These are phyloP conservation scores for Diaporthe sp. DNA, from an alignment of 2,329 filamentous ascomycete species.

Conservation along the genomic window DNA sequence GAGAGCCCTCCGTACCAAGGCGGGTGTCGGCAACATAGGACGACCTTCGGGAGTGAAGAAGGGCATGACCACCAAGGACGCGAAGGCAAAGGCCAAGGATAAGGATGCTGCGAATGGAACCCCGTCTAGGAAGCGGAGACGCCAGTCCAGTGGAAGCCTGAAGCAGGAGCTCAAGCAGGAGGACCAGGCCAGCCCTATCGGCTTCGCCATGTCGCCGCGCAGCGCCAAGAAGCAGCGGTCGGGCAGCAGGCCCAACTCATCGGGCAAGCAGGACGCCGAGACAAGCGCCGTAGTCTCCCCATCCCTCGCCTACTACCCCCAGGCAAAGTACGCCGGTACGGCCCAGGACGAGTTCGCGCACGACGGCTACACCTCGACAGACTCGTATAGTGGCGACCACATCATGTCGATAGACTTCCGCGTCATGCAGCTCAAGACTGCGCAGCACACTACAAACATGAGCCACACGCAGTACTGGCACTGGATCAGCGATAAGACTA, in stretches of 20 bases:
- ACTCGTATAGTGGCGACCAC: slow-evolving; percentile 62
- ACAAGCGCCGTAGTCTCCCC: neutral
- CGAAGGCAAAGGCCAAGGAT: slow-evolving; percentile 49
- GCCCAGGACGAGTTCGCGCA: slow-evolving; percentile 56
- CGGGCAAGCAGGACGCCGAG: slow-evolving; percentile 4
- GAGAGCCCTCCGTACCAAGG: slow-evolving; percentile 62
- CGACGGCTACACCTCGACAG: slow-evolving; percentile 65
- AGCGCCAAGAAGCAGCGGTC: slow-evolving; percentile 33
- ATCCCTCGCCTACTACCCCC: neutral
- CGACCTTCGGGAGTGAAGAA: slow-evolving; percentile 64
- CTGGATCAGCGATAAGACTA: slow-evolving; percentile 56
- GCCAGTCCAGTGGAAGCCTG: slow-evolving; percentile 40
- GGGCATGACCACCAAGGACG: slow-evolving; percentile 42
- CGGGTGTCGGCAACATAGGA: slow-evolving; percentile 71
- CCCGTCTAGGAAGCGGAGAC: slow-evolving; percentile 38
- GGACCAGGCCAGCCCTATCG: slow-evolving; percentile 18
- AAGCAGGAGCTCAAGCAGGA: slow-evolving; percentile 46
- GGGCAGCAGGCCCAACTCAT: slow-evolving; percentile 13
- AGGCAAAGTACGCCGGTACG: neutral
- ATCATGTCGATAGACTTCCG: slow-evolving; percentile 65
- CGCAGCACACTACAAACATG: slow-evolving; percentile 60
- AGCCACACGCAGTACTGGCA: slow-evolving; percentile 70
- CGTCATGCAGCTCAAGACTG: slow-evolving; percentile 66
- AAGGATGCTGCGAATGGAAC: slow-evolving; percentile 42
- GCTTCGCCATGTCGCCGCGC: slow-evolving; percentile 11